These are phyloP conservation scores for Ciborinia camelliae DNA, from an alignment of 2,329 filamentous ascomycete genomes.

Conservation along the genomic window DNA sequence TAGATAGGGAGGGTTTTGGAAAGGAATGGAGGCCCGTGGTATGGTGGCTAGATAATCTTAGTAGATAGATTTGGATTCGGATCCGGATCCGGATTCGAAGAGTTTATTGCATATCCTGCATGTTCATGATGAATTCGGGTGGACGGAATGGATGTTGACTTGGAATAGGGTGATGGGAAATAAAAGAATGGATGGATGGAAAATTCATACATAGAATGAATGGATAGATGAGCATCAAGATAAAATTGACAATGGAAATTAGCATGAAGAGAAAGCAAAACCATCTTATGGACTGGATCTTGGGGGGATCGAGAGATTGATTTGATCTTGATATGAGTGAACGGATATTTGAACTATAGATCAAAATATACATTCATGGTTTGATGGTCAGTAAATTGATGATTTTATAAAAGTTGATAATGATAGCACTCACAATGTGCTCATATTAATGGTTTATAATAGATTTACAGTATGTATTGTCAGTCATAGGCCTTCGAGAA, in stretches of 20 bases:
- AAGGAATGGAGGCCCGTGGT: not conserved
- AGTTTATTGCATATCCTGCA: not conserved
- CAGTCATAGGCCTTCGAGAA: no score
- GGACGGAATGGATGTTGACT: not conserved
- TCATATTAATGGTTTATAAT: no score
- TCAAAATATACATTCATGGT: no score
- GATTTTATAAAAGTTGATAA: no score
- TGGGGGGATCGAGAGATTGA: no score
- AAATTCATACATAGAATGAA: not conserved
- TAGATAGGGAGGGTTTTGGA: not conserved
- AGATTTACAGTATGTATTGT: no score
- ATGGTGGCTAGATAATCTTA: not conserved
- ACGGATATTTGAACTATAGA: no score
- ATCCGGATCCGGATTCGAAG: not conserved
- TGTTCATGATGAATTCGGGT: not conserved
- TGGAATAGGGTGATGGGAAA: not conserved
- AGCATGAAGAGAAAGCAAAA: no score
- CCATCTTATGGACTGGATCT: no score
- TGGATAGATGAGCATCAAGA: not conserved
- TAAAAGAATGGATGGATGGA: not conserved
- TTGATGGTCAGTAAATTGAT: no score
- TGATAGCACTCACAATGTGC: no score
- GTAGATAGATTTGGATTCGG: not conserved
- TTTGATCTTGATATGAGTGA: no score
- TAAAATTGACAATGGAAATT: not conserved